Evolutionary conservation across 1,139 yeast species (phyloP), one percentile per base, ranked within the genome.

Genomic region (Kodamaea fungicola): DNA sequence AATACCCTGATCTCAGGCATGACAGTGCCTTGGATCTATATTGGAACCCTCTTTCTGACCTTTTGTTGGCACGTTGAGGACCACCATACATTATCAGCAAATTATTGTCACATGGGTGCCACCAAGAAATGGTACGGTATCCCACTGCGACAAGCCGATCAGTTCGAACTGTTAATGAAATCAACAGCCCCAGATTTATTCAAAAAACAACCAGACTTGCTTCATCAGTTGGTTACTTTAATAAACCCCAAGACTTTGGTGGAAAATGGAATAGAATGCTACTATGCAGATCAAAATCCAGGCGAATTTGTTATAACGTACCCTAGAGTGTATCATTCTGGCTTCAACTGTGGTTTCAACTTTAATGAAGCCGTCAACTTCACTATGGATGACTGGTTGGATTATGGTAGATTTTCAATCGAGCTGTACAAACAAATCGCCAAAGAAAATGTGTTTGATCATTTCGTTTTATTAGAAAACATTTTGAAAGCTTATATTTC

Each of bases 1-100:
- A 74, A 75, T 45, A 73, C 78, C 24, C 71, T 78, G 31, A 83
- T 84, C 2, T 79, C 89, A 0, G 94, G 94, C 2, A 83, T 84
- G 90, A 83, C 92, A 0, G 71, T 82, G 6, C 94, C 94, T 1
- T 84, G 94, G 94, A 68, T 83, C 7, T 84, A 84, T 49, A 71
- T 83, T 22, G 94, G 94, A 0, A 81, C 87, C 2, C 64, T 83
- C 28, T 72, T 83, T 44, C 79, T 86, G 3, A 84, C 94, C 0
- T 84, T 84, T 51, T 84, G 94, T 55, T 84, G 94, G 94, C 94
- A 84, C 55, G 83, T 83, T 35, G 94, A 84, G 50, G 94, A 84
- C 55, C 92, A 84, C 54, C 83, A 82, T 53, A 83, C 92, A 0
- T 58, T 83, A 38, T 80, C 87, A 37, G 89, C 90, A 5, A 84